Evolutionary conservation across 768 basidiomycete genomes (phyloP), one percentile per base, ranked within the genome.

Genomic region (Mycena albidolilacea): DNA sequence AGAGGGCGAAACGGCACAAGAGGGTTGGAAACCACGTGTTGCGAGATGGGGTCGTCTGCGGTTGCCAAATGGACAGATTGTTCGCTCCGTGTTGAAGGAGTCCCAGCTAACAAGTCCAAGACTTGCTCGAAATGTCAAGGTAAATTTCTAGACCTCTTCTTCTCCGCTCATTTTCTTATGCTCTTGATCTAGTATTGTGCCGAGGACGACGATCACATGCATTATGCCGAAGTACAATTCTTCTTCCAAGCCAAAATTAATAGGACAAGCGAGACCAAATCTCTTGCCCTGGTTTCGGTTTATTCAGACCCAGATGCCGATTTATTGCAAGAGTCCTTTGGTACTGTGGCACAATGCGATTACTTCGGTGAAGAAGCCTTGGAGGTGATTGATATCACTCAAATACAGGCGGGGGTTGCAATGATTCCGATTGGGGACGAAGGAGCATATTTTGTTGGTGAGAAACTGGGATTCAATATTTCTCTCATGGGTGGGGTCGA

Each of bases 51-150:
- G 78, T 15, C 46, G 68, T 0, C 19, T 79, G 0, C 72, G 46
- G 0, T 50, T 80, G 8, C 77, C 79, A 8, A 80, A 72, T 64
- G 76, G 78, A 6, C 79, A 79, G 41, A 74, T 79, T 41, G 74
- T 73, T 2, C 63, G 72, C 1, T 79, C 72, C 1, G 50, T 67
- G 11, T 78, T 50, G 64, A 75, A 73, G 54, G 78, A 79, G 48
- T 38, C 48, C 3, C 57, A 44, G 19, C 30, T 50, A 8, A 15
- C 12, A 11, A 44, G 11, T 59, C 15, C 39, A 38, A 23, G 37
- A 35, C 64, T 73, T 7, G 50, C 72, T 0, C 55, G 69, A n/a
- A 70, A 70, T 43, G 30, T 73, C 30, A 73, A 68, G 67, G 68
- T 65, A 63, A 17, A 17, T 59, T 64, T 58, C n/a, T 10, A 10